A percentile compares a stretch with the other conserved stretches of the same genome.
These are phyloP conservation scores for Naganishia vishniacii DNA, from an alignment of 768 basidiomycete species.

Conservation along the genomic window DNA sequence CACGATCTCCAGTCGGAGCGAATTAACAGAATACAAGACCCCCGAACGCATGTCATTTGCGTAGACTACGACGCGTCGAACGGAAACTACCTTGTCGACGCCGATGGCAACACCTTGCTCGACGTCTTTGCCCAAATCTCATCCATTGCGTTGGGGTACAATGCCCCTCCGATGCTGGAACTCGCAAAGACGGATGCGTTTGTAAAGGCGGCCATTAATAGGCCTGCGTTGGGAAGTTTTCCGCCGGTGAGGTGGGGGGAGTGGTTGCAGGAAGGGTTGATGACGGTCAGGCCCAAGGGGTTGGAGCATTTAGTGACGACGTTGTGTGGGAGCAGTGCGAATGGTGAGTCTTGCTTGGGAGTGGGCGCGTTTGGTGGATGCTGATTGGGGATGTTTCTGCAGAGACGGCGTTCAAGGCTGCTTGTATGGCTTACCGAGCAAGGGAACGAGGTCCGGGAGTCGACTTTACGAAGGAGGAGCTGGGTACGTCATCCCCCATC, in stretches of 20 bases:
- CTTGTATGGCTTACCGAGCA: conserved; percentile 48
- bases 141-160: conserved; percentile 49
- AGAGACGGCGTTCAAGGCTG: conserved; percentile 51
- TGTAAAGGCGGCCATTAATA: conserved; percentile 47
- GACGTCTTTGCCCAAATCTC: conserved; percentile 51
- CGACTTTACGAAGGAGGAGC: conserved; percentile 47
- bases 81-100: conserved; percentile 51
- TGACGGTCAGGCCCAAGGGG: conserved; percentile 50
- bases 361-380: background rate
- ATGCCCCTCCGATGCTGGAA: conserved; percentile 32
- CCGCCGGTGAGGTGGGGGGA: conserved; percentile 46
- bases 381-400: background rate
- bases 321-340: conserved; percentile 41
- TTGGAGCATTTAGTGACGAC: conserved; percentile 49
- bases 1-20: conserved; percentile 7
- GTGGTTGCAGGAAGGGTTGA: conserved; percentile 44
- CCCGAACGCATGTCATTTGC: conserved; percentile 27
- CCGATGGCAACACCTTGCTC: conserved; percentile 50
- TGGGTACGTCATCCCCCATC: conserved; percentile 27
- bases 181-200: conserved; percentile 42
- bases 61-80: conserved; percentile 12
- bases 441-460: conserved; percentile 38
- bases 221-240: conserved; percentile 51
- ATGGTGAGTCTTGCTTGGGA: conserved; percentile 29
- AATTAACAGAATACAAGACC: conserved; percentile 24